Evolutionary conservation across 2,329 filamentous ascomycete genomes (phyloP), one percentile per base, ranked within the genome.

Genomic region (Cytospora piceicola): DNA sequence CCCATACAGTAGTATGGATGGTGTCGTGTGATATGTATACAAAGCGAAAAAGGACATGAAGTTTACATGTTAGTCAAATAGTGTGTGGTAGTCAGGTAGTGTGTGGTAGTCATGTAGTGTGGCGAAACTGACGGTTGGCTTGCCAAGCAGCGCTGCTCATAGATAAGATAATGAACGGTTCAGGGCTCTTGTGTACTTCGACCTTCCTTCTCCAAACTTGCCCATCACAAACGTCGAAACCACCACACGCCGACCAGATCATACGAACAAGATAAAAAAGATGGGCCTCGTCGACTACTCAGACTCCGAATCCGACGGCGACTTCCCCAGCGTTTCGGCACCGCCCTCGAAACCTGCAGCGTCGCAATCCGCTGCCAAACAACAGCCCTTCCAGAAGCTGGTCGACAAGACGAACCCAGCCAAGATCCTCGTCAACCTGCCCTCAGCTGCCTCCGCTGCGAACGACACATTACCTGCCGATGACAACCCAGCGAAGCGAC

Each of bases 201-300:
- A 49, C n/a, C 15, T 7, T 49, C 46, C n/a, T n/a, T 49, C 46
- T 11, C 46, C n/a, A 49, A 24, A 49, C n/a, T 8, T 52, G 30
- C 32, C 53, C 4, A 29, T 22, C 4, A 51, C 8, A 57, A 51
- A 30, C 46, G 11, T 22, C n/a, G 32, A 30, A 30, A 29, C 39
- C 17, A n/a, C 22, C 60, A 49, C 59, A 36, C 3, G 15, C 56
- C 39, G 30, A 51, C 52, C 11, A 24, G 57, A 24, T 6, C 4
- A 24, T n/a, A 51, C 22, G 39, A 30, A 11, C 22, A 57, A 27
- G 22, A 49, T 20, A 51, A n/a, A 82, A 82, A 32, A 73, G 73
- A 95, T 95, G 91, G 89, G 85, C 17, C 83, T 96, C 29, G 92
- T 95, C 70, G 88, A 90, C 69, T 96, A 96, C 73, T 94, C 92